A percentile compares a stretch with the other conserved stretches of the same genome.
Conservation (phyloP, 2,329 filamentous ascomycete genomes). For the Pseudogymnoascus sp. region DNA sequence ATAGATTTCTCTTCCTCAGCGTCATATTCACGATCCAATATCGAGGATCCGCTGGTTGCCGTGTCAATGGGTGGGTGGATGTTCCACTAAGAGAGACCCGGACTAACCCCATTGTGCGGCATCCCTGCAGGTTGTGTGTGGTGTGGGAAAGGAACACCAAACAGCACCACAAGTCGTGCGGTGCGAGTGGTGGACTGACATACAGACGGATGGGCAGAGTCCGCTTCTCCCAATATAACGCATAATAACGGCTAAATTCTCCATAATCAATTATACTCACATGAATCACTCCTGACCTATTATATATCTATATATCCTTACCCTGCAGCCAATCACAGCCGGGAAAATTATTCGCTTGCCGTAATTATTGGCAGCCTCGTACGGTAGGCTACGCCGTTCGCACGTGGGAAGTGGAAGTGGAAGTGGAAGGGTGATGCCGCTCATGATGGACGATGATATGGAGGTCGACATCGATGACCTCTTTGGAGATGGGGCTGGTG, state of each 20-base stretch:
- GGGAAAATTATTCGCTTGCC: background rate
- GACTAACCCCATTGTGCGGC: constrained; percentile 1
- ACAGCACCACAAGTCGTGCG: too few relatives aligned
- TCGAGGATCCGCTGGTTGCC: constrained; percentile 2
- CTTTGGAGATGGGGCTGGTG: constrained; percentile 61
- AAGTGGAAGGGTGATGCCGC: constrained; percentile 31
- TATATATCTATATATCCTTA: background rate
- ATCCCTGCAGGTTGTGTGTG: background rate
- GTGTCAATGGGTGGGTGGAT: constrained; percentile 5
- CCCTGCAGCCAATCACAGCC: background rate
- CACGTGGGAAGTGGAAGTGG: background rate
- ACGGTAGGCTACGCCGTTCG: background rate
- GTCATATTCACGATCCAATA: background rate
- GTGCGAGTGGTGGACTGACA: background rate
- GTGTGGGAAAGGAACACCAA: background rate
- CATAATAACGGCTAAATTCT: background rate
- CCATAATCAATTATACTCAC: background rate
- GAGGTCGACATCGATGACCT: constrained; percentile 62
- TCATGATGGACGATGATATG: constrained; percentile 50
- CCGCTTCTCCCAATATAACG: background rate
- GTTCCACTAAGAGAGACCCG: constrained; percentile 1
- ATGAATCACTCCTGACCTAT: background rate
- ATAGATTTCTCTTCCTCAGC: background rate
- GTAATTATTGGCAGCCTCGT: background rate
- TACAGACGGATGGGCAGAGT: background rate